Base-by-base conservation (phyloP, 768 basidiomycete genomes). In the Amanita jacksonii region DNA sequence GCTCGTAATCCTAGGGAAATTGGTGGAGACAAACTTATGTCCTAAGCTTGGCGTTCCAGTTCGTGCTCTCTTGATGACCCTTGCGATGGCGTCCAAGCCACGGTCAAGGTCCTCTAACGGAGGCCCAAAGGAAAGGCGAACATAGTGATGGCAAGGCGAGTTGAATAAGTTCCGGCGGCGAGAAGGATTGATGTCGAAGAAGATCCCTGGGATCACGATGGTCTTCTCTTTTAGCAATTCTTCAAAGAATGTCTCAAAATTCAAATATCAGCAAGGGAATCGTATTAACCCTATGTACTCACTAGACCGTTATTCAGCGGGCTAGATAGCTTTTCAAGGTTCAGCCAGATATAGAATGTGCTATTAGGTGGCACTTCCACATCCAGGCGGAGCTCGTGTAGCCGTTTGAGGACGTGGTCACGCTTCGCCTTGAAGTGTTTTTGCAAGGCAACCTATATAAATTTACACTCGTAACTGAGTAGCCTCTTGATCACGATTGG, bases 341-440 rank as follows among this genome's bases (percentile, higher is more conserved):
- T 86, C 47, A 93, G 74, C 91, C 93, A 96, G 58, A 96, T 79
- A 63, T 97, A 96, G 65, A 96, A 97, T 2, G 93, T 96, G 44
- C 81, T 79, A 15, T 67, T 67, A 5, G 88, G 90, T 32, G 84
- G 82, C 43, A 86, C 63, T 36, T 75, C 68, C 35, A 96, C 86
- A 39, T 84, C 78, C 18, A 96, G 70, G 34, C 79, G 82, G 45
- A 97, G 73, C 30, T 75, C 70, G 46, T 79, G 75, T 48, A 97
- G 75, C n/a, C 93, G 76, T 41, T 71, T 63, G 16, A 97, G 77
- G 30, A 94, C 83, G 48, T 93, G 83, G 60, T 97, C 90, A 22
- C 93, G 79, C 67, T 97, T 97, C 47, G 63, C 65, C 61, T 89
- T 85, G 74, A 96, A 96, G 61, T 92, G 89, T 53, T 72, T 82